phyloP scores from a whole-genome alignment of 228 moss, liverwort and hornwort genomes.

The Sphagnum magellanicum region DNA sequence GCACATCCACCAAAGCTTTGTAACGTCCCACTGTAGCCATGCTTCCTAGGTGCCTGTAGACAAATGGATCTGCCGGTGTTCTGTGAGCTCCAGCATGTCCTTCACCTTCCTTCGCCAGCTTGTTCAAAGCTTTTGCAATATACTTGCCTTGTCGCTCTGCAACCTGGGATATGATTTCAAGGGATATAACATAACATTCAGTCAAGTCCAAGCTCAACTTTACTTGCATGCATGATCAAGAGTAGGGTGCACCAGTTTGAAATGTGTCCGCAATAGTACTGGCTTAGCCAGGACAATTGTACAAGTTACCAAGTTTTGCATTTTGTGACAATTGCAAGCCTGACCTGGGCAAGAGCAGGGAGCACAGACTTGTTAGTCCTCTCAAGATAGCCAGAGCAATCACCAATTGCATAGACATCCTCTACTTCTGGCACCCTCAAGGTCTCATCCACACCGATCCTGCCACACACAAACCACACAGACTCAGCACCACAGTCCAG shows the following conservation, averaged over 20 bases:
- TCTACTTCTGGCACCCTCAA: constrained; percentile 33
- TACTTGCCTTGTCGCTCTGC: constrained; percentile 54
- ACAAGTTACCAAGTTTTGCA: no score
- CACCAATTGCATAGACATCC: constrained; percentile 51
- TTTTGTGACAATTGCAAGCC: background rate
- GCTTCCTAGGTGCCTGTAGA: constrained; percentile 53
- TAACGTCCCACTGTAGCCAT: constrained; percentile 80
- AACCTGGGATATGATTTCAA: constrained; percentile 15
- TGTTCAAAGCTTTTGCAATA: constrained; percentile 31
- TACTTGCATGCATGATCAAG: no score
- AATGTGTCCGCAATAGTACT: no score
- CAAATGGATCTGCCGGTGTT: constrained; percentile 10
- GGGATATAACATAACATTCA: background rate
- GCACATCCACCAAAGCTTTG: constrained; percentile 83
- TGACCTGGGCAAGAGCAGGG: constrained; percentile 59
- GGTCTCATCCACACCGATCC: constrained; percentile 44
- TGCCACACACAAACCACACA: background rate
- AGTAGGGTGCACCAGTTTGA: no score
- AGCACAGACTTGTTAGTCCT: constrained; percentile 41
- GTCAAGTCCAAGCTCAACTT: no score
- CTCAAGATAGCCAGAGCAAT: constrained; percentile 52
- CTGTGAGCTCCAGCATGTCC: constrained; percentile 19
- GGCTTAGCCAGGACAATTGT: no score
- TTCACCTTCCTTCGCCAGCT: constrained; percentile 18
- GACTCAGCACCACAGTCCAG: no score